Evolutionary conservation across 495 filamentous ascomycete species (phyloP).

Genomic region (Hapsidospora chrysogenum): DNA sequence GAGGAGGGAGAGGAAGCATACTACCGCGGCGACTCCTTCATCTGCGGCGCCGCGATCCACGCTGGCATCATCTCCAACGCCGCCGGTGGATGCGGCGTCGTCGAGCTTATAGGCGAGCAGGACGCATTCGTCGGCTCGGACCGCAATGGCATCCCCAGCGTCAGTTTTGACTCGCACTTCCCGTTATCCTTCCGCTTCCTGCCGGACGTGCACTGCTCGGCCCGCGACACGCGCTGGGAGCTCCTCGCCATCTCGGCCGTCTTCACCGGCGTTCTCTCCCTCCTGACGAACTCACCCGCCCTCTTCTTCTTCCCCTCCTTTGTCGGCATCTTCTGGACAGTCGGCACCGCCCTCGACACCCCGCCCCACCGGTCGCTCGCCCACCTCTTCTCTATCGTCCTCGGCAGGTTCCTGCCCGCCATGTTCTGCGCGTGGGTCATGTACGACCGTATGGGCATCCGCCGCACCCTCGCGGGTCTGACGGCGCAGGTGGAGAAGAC

Average conservation of each 20-base stretch:
- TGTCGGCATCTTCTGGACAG: slow-evolving; percentile 57
- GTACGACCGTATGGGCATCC: slow-evolving; percentile 47
- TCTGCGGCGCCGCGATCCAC: slow-evolving; percentile 70
- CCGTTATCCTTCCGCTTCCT: slow-evolving; percentile 58
- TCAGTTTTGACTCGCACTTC: slow-evolving; percentile 59
- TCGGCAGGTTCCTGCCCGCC: slow-evolving; percentile 63
- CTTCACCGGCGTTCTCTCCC: slow-evolving; percentile 46
- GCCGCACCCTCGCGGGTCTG: slow-evolving; percentile 34
- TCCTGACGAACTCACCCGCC: slow-evolving; percentile 50
- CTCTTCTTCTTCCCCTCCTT: slow-evolving; percentile 61
- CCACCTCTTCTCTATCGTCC: slow-evolving; percentile 44
- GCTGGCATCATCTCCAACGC: slow-evolving; percentile 51
- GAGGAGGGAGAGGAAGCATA: slow-evolving; percentile 14
- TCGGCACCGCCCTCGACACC: slow-evolving; percentile 63
- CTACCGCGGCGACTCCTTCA: slow-evolving; percentile 73
- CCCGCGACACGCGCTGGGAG: slow-evolving; percentile 54
- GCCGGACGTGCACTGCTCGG: slow-evolving; percentile 28
- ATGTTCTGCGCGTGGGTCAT: slow-evolving; percentile 60
- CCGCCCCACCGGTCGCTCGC: slow-evolving; percentile 34
- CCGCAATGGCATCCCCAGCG: slow-evolving; percentile 47
- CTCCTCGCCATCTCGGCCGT: slow-evolving; percentile 55
- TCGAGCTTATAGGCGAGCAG: slow-evolving; percentile 48
- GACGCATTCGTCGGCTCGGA: slow-evolving; percentile 41
- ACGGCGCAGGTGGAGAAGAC: slow-evolving; percentile 55
- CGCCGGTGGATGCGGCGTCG: slow-evolving; percentile 61